Percentiles rank a stretch among this genome's conserved stretches.
Conservation (phyloP, 2,329 filamentous ascomycete genomes). For the Cryphonectria carpinicola region DNA sequence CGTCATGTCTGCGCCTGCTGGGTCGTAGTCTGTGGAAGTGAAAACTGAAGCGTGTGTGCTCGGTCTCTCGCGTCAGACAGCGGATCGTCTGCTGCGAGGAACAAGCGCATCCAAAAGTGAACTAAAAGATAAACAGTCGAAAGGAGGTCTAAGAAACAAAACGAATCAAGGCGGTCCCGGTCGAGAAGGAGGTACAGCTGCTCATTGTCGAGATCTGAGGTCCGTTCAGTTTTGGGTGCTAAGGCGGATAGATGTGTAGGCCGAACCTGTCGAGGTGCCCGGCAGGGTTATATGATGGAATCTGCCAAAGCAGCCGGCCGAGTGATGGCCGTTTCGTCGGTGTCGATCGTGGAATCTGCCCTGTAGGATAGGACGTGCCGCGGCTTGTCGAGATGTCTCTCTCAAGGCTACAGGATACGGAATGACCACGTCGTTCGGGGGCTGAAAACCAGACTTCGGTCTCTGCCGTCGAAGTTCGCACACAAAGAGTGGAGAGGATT, state of each 20-base stretch:
- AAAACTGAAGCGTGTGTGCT: constrained; percentile 35
- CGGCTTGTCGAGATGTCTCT: constrained; percentile 16
- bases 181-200: constrained; percentile 53
- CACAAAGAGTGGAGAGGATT: constrained; percentile 18
- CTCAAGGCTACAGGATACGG: constrained; percentile 18
- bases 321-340: neutral
- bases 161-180: constrained; percentile 57
- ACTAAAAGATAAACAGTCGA: constrained; percentile 32
- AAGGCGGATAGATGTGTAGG: constrained; percentile 13
- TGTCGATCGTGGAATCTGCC: constrained; percentile 12
- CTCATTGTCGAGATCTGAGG: constrained; percentile 57
- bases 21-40: constrained; percentile 31
- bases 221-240: constrained; percentile 38
- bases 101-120: constrained; percentile 28
- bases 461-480: constrained; percentile 17
- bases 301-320: neutral
- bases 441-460: constrained; percentile 22
- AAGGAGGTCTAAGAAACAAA: constrained; percentile 55
- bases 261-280: constrained; percentile 10
- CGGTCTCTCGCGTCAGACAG: constrained; percentile 36
- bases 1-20: constrained; percentile 46
- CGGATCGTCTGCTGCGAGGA: constrained; percentile 24
- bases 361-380: constrained; percentile 10
- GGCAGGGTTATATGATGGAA: constrained; percentile 2
- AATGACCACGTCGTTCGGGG: constrained; percentile 18